phyloP scores from a whole-genome alignment of 495 filamentous ascomycete species.

The Hypoxylon crocopeplum region DNA sequence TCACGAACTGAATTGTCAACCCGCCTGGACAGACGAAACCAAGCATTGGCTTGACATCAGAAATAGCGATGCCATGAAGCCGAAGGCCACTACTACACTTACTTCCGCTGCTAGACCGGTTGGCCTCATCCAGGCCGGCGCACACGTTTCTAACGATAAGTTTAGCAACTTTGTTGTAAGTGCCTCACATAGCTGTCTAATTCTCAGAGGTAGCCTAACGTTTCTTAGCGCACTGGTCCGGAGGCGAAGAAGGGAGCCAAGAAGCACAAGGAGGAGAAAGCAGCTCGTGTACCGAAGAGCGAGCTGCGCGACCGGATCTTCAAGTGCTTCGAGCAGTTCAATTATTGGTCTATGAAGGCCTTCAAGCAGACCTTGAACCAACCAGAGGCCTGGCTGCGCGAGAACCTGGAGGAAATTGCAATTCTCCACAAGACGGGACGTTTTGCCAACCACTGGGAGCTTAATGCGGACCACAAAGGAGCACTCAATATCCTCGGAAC shows the following conservation, averaged over 20 bases:
- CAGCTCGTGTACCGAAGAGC: slow-evolving; percentile 83
- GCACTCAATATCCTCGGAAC: slow-evolving; percentile 54
- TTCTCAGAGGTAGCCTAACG: slow-evolving; percentile 35
- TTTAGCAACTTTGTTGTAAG: slow-evolving; percentile 67
- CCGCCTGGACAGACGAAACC: slow-evolving; percentile 77
- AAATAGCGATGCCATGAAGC: slow-evolving; percentile 67
- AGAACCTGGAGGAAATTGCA: slow-evolving; percentile 82
- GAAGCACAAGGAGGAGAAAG: slow-evolving; percentile 75
- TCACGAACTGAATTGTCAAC: slow-evolving; percentile 79
- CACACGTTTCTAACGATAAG: slow-evolving; percentile 51
- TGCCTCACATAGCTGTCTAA: slow-evolving; percentile 12
- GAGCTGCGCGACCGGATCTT: slow-evolving; percentile 85
- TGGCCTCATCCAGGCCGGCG: slow-evolving; percentile 56
- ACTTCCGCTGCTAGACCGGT: slow-evolving; percentile 49
- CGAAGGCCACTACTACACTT: slow-evolving; percentile 62
- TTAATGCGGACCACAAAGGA: slow-evolving; percentile 74
- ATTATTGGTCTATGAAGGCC: slow-evolving; percentile 87
- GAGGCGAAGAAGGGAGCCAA: slow-evolving; percentile 55
- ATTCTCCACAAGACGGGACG: slow-evolving; percentile 77
- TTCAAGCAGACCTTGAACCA: slow-evolving; percentile 76
- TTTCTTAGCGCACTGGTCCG: slow-evolving; percentile 40
- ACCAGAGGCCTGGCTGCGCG: slow-evolving; percentile 89
- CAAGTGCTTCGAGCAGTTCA: slow-evolving; percentile 78
- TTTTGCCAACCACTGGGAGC: slow-evolving; percentile 82
- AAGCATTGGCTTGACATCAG: slow-evolving; percentile 64